Evolutionary conservation across 164 flowering plant genomes (phyloP), one percentile per base, ranked within the genome.

Genomic region (Berberis vulgaris): DNA sequence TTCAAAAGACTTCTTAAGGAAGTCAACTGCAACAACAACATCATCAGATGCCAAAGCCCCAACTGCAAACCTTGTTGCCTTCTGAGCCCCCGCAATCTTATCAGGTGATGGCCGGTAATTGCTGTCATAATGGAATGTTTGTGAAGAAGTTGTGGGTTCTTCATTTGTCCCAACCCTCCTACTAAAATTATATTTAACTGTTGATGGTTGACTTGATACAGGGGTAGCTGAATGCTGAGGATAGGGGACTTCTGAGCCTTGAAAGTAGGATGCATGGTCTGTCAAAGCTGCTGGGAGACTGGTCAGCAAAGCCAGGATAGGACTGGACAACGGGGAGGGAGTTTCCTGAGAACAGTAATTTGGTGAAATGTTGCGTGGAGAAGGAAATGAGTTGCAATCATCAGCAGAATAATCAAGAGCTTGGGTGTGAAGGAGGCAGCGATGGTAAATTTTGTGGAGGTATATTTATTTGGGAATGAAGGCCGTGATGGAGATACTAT

Each of bases 11-110:
- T 85, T 92, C 62, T 60, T 83, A 11, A 94, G 81, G 71, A 72
- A 73, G 49, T 94, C 99, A 44, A 94, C 88, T 1, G 97, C 99
- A 53, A 80, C 71, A 38, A 85, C 54, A 12, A 94, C 96, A 61
- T 94, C 99, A 72, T 94, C 99, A 76, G 91, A 94, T 55, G 99
- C 99, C 77, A 94, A 72, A n/a, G 99, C 97, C 65, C 97, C 96
- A 39, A 91, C 99, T 0, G 97, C 99, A 79, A 94, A 94, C 76
- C 93, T 87, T 3, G 99, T 97, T 54, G 96, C 99, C 77, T 94
- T 94, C 73, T 91, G 97, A 61, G 99, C 99, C 72, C 89, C 99
- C 2, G 90, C 83, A 62, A 94, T 82, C 72, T 87, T 91, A 67
- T 89, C 99, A 6, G 99, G 85, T 10, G 91, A 69, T 38, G 96